These are phyloP conservation scores for Wolfiporia cocos DNA, from an alignment of 1,284 basidiomycete genomes.

Conservation along the genomic window DNA sequence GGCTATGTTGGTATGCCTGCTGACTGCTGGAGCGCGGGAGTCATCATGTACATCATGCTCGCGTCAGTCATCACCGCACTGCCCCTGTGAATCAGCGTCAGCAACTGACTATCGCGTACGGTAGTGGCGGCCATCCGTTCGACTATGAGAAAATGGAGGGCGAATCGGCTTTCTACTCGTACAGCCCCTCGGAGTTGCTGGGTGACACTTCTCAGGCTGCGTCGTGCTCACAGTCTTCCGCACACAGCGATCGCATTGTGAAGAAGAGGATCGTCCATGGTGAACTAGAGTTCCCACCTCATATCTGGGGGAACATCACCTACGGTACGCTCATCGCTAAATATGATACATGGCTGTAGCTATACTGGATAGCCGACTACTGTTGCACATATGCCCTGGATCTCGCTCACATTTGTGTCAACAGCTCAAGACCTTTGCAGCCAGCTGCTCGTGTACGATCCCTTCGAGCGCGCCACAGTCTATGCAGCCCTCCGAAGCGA, in stretches of 20 bases:
- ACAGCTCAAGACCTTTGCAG: slow-evolving; percentile 52
- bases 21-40: slow-evolving; percentile 81
- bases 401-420: neutral
- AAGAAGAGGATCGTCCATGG: slow-evolving; percentile 66
- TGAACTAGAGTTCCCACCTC: slow-evolving; percentile 44
- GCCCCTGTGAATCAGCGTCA: no score
- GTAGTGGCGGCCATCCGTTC: slow-evolving; percentile 69
- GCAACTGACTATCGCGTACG: slow-evolving; percentile 9
- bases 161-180: slow-evolving; percentile 20
- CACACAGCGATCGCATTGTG: slow-evolving; percentile 48
- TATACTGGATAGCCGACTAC: neutral
- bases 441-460: slow-evolving; percentile 52
- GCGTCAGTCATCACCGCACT: no score
- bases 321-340: slow-evolving; percentile 42
- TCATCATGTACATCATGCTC: slow-evolving; percentile 77
- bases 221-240: slow-evolving; percentile 41
- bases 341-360: no score
- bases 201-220: slow-evolving; percentile 29
- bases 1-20: slow-evolving; percentile 76
- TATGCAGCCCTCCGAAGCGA: slow-evolving; percentile 46
- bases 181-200: slow-evolving; percentile 29
- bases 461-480: slow-evolving; percentile 53
- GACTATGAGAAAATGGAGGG: slow-evolving; percentile 37
- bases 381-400: neutral
- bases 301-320: slow-evolving; percentile 47